Conservation (phyloP, 805 yeast genomes). For the Barnettozyma botsteinii region DNA sequence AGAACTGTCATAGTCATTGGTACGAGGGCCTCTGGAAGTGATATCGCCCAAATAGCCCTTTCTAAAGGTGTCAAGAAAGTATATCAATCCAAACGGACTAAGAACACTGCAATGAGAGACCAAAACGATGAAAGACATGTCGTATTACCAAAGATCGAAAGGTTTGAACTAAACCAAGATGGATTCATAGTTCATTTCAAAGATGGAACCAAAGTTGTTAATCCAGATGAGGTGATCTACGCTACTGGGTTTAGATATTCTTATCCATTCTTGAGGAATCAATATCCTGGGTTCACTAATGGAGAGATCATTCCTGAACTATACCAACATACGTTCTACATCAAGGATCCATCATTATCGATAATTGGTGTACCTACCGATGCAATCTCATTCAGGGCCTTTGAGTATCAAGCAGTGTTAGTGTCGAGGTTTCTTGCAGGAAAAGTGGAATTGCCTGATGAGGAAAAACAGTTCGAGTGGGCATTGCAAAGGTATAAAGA, state of each 20-base stretch:
- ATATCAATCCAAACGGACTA: slow-evolving; percentile 29
- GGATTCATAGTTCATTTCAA: slow-evolving; percentile 30
- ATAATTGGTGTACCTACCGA: slow-evolving; percentile 33
- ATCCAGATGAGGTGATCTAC: slow-evolving; percentile 49
- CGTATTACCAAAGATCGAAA: slow-evolving; percentile 33
- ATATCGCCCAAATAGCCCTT: slow-evolving; percentile 32
- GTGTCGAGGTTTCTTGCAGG: slow-evolving; percentile 30
- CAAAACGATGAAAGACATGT: slow-evolving; percentile 25
- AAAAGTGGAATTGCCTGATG: slow-evolving; percentile 26
- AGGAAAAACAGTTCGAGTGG: slow-evolving; percentile 29
- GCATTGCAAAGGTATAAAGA: slow-evolving; percentile 19
- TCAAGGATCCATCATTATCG: slow-evolving; percentile 29
- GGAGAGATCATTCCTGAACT: slow-evolving; percentile 25
- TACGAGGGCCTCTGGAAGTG: slow-evolving; percentile 65
- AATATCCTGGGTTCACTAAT: slow-evolving; percentile 23
- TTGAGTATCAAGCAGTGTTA: slow-evolving; percentile 36
- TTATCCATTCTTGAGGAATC: slow-evolving; percentile 44
- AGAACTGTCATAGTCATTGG: slow-evolving; percentile 53
- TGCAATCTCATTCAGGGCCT: slow-evolving; percentile 35
- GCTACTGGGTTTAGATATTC: slow-evolving; percentile 65
- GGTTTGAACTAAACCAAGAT: slow-evolving; percentile 29
- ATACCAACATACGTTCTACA: slow-evolving; percentile 29
- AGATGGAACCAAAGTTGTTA: slow-evolving; percentile 37
- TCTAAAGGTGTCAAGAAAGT: slow-evolving; percentile 4
- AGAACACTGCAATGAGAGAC: slow-evolving; percentile 6